Conservation (phyloP, 148 eudicot genomes). For the Agrostemma githago region DNA sequence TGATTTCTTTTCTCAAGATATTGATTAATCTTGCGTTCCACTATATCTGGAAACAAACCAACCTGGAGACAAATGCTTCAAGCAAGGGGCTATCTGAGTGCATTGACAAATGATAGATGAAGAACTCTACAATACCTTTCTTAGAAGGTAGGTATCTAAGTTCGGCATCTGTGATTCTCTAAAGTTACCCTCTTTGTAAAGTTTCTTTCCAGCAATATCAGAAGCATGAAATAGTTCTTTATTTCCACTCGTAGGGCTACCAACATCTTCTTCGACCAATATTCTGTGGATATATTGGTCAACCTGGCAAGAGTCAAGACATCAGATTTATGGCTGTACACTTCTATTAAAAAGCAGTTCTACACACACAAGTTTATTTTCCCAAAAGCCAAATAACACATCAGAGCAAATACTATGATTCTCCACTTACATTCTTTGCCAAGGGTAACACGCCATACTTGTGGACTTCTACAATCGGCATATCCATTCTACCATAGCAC, state of each 20-base stretch:
- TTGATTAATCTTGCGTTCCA: constrained; percentile 72
- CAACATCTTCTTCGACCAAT: constrained; percentile 83
- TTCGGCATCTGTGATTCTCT: constrained; percentile 49
- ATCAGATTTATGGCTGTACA: not conserved
- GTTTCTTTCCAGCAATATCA: constrained; percentile 54
- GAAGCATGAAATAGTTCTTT: constrained; percentile 58
- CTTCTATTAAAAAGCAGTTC: not conserved
- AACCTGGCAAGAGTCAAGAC: constrained; percentile 43
- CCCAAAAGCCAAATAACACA: not conserved
- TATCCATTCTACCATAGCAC: constrained; percentile 64
- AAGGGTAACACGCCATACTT: constrained; percentile 83
- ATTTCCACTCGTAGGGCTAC: constrained; percentile 28
- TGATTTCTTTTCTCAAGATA: constrained; percentile 72
- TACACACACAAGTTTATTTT: not conserved
- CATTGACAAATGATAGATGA: not conserved
- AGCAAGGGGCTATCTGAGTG: constrained; percentile 16
- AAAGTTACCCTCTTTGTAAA: constrained; percentile 70
- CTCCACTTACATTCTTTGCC: constrained; percentile 67
- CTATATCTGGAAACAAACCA: constrained; percentile 86
- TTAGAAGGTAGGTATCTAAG: constrained; percentile 68
- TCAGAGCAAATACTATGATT: constrained; percentile 10
- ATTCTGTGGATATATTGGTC: constrained; percentile 89
- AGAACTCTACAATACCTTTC: constrained; percentile 49
- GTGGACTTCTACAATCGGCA: constrained; percentile 90
- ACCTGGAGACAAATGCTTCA: constrained; percentile 47